Conservation (phyloP, 768 basidiomycete species). For the Serendipita vermifera region DNA sequence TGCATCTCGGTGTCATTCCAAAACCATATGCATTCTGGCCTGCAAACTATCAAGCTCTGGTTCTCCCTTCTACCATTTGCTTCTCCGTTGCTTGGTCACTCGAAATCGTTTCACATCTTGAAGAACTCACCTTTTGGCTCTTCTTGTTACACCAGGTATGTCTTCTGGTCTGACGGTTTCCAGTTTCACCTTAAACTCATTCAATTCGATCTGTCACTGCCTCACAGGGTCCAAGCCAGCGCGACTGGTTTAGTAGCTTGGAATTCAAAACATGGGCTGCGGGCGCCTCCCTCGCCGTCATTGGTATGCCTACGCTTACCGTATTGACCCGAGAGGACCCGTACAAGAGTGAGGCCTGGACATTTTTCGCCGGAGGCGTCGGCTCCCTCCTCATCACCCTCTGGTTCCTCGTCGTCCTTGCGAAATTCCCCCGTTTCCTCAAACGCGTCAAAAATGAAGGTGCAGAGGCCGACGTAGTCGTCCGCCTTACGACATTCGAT, state of each 20-base stretch:
- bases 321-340: conserved; percentile 45
- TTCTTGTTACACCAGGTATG: conserved; percentile 55
- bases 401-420: conserved; percentile 57
- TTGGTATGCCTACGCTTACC: conserved; percentile 62
- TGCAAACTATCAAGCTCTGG: conserved; percentile 32
- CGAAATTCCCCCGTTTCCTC: conserved; percentile 58
- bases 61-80: conserved; percentile 58
- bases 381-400: conserved; percentile 56
- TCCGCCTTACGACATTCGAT: conserved; percentile 61
- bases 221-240: conserved; percentile 40
- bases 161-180: no score
- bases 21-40: conserved; percentile 43
- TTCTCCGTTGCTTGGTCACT: conserved; percentile 64
- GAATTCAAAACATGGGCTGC: conserved; percentile 62
- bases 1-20: conserved; percentile 36
- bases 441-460: conserved; percentile 57
- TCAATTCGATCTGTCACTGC: background rate
- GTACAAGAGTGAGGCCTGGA: conserved; percentile 52
- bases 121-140: conserved; percentile 76
- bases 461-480: conserved; percentile 59
- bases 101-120: conserved; percentile 67
- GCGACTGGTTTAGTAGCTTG: conserved; percentile 68
- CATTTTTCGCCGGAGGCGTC: conserved; percentile 57
- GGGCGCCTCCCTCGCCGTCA: conserved; percentile 52
- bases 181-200: no score